Percentiles rank a stretch among this genome's conserved stretches.
These are phyloP conservation scores for Ophiorrhiza pumila DNA, from an alignment of 257 asterid species.

Conservation along the genomic window DNA sequence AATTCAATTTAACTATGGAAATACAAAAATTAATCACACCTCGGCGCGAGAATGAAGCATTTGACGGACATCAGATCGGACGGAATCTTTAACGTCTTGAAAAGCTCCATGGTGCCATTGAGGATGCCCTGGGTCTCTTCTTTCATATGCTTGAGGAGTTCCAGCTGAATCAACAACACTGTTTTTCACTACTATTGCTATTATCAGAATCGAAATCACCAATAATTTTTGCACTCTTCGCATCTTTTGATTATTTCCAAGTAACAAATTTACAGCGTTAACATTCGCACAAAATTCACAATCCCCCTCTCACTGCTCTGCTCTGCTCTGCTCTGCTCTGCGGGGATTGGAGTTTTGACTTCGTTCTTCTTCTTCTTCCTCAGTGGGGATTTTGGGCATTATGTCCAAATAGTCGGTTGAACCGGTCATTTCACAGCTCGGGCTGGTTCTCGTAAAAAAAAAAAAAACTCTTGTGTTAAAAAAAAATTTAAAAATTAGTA, in stretches of 20 bases:
- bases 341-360: not conserved
- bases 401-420: not conserved
- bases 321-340: too few relatives aligned
- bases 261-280: not conserved
- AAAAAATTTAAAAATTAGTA: too few relatives aligned
- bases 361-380: too few relatives aligned
- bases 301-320: not conserved
- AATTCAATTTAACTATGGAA: not conserved
- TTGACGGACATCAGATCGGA: conserved; percentile 88
- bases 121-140: conserved; percentile 96
- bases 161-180: conserved; percentile 42
- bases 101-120: conserved; percentile 98
- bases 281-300: not conserved
- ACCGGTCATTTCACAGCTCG: not conserved
- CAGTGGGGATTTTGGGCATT: not conserved
- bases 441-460: too few relatives aligned
- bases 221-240: not conserved
- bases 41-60: conserved; percentile 97
- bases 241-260: too few relatives aligned
- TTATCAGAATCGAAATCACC: not conserved
- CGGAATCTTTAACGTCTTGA: conserved; percentile 82
- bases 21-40: conserved; percentile 27
- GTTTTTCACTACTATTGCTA: not conserved
- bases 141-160: conserved; percentile 52
- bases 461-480: too few relatives aligned